A percentile compares a stretch with the other conserved stretches of the same genome.
Conservation (phyloP, 1,139 yeast genomes). For the Kodamaea arcana region DNA sequence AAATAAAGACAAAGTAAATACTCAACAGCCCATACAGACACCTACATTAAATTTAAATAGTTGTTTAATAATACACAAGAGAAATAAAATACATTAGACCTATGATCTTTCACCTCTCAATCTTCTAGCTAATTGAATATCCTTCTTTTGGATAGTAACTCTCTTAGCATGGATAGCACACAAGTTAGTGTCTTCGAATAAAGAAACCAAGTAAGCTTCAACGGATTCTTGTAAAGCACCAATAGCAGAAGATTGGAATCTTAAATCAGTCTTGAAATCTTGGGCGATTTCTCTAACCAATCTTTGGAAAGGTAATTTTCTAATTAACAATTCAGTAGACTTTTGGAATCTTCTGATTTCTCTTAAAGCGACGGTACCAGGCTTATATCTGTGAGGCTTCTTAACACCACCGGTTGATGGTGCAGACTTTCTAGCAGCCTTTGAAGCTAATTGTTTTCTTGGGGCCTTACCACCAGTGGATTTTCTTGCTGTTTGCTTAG, state of each 20-base stretch:
- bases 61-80: slow-evolving; percentile 8
- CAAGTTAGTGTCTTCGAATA: slow-evolving; percentile 95
- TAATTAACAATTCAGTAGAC: slow-evolving; percentile 92
- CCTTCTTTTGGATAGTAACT: slow-evolving; percentile 99
- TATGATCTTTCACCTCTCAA: slow-evolving; percentile 88
- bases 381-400: slow-evolving; percentile 99
- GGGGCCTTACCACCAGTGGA: slow-evolving; percentile 99
- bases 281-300: slow-evolving; percentile 97
- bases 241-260: slow-evolving; percentile 97
- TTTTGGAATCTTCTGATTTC: slow-evolving; percentile 99
- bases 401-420: slow-evolving; percentile 98
- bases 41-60: neutral
- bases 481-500: slow-evolving; percentile 98
- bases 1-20: no score
- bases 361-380: slow-evolving; percentile 99
- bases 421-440: slow-evolving; percentile 99
- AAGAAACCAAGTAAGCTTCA: slow-evolving; percentile 89
- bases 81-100: slow-evolving; percentile 8
- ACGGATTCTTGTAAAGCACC: slow-evolving; percentile 99
- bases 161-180: slow-evolving; percentile 99
- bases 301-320: slow-evolving; percentile 99
- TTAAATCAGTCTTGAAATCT: slow-evolving; percentile 95
- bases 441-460: slow-evolving; percentile 98
- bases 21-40: no score
- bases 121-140: slow-evolving; percentile 98